phyloP scores from a whole-genome alignment of 2,329 filamentous ascomycete genomes.

The Beauveria medogensis region DNA sequence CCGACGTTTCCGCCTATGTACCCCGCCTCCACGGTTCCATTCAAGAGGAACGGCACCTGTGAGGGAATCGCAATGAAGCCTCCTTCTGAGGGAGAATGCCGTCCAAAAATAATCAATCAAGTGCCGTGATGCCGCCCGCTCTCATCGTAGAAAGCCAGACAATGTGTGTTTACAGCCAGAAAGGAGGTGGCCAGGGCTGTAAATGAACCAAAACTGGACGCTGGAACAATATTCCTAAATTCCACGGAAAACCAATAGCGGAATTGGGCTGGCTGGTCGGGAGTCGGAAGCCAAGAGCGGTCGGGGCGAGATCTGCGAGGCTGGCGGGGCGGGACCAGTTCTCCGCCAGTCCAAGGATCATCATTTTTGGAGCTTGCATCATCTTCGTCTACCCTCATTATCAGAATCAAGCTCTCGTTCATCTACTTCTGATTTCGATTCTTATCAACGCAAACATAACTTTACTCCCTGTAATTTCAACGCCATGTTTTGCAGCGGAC shows the following conservation, averaged over 20 bases:
- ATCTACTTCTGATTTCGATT: not conserved
- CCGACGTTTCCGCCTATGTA: not conserved
- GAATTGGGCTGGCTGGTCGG: too few relatives aligned
- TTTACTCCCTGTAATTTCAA: not conserved
- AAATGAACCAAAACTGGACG: too few relatives aligned
- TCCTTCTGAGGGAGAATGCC: too few relatives aligned
- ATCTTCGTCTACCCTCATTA: not conserved
- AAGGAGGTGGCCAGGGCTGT: not conserved
- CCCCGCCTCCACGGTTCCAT: not conserved
- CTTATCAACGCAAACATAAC: not conserved
- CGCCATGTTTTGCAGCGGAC: conserved; percentile 18
- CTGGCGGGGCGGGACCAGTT: not conserved
- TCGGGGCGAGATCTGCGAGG: not conserved
- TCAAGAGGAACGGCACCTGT: too few relatives aligned
- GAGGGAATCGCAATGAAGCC: too few relatives aligned
- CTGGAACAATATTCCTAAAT: too few relatives aligned
- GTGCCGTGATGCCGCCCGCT: too few relatives aligned
- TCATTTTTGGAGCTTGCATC: not conserved
- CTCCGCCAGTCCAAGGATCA: not conserved
- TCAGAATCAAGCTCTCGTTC: not conserved
- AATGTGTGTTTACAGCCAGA: not conserved
- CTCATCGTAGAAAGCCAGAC: not conserved
- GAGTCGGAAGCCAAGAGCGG: not conserved
- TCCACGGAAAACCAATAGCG: too few relatives aligned
- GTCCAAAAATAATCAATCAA: not conserved